A percentile compares a stretch with the other conserved stretches of the same genome.
These are phyloP conservation scores for Podospora pseudopauciseta DNA, from an alignment of 495 filamentous ascomycete genomes.

Conservation along the genomic window DNA sequence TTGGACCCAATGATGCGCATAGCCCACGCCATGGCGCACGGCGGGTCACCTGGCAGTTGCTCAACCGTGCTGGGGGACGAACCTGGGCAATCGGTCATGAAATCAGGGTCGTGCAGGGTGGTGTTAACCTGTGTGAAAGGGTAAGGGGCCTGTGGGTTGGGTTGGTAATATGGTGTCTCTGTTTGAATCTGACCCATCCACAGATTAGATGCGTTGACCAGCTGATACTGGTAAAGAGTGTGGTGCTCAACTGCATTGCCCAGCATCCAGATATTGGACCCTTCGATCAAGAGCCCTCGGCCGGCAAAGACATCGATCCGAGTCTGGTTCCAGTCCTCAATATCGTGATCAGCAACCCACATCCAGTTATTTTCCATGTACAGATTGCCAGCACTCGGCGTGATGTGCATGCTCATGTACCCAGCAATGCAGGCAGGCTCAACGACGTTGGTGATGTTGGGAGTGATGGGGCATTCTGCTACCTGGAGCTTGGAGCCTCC, in stretches of 20 bases:
- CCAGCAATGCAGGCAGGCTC: constrained; percentile 60
- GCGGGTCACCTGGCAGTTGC: constrained; percentile 26
- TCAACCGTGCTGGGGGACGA: constrained; percentile 37
- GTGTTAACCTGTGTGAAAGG: constrained; percentile 61
- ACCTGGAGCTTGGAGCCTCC: constrained; percentile 75
- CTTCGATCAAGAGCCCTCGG: constrained; percentile 75
- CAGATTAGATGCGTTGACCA: constrained; percentile 70
- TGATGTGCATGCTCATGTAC: constrained; percentile 79
- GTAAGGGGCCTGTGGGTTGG: constrained; percentile 67
- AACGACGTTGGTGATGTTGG: constrained; percentile 50
- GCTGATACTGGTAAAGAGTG: constrained; percentile 79
- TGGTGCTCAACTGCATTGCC: constrained; percentile 82
- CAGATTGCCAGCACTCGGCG: constrained; percentile 58
- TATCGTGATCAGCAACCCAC: constrained; percentile 92
- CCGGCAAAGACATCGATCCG: constrained; percentile 86
- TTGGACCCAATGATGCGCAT: constrained; percentile 66
- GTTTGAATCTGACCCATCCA: constrained; percentile 84
- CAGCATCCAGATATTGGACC: constrained; percentile 58
- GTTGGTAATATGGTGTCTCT: constrained; percentile 88
- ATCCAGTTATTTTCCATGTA: constrained; percentile 92
- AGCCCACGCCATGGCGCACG: constrained; percentile 64
- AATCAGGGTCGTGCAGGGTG: constrained; percentile 69
- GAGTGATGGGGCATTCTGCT: constrained; percentile 63
- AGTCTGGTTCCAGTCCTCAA: constrained; percentile 57
- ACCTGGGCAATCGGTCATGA: constrained; percentile 46